Base-by-base conservation (phyloP, 345 rosid genomes). In the Laguncularia racemosa region DNA sequence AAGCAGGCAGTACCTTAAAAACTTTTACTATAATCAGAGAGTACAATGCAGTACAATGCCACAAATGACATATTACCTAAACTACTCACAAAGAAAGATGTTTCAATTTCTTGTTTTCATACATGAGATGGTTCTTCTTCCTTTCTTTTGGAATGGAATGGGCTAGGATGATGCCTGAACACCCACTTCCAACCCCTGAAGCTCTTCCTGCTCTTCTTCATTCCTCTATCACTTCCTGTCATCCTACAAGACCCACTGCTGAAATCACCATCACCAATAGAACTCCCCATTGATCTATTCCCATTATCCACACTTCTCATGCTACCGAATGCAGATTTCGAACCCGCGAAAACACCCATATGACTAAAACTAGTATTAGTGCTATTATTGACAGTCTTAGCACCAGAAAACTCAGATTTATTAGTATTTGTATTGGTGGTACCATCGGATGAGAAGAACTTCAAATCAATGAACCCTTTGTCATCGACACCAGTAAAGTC, bases 171-270 rank as follows among this genome's bases (percentile, higher is more conserved):
- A 54, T 81, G 83, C 72, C 84, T 72, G 79, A 93, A 89, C 17
- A 89, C 82, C 99, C 99, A 89, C 47, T 81, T 77, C 97, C 97
- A 89, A 7, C 99, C 95, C 69, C 76, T 89, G 77, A 93, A 89
- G 69, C 95, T 93, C 53, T 61, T 87, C 55, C 88, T 67, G 82
- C 81, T 85, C 77, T 81, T 85, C 65, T 80, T 82, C 47, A 79
- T 79, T 58, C 84, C 87, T 48, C 84, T 63, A 50, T 85, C 99
- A 59, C 67, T 77, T 60, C 75, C 75, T 26, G 82, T 71, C 21
- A 84, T 69, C 72, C 96, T 76, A 59, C 89, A 82, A 7, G 89
- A 86, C 48, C 64, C 65, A 56, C 64, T 60, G 45, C 65, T 33
- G 20, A 58, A 48, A 47, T 45, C 49, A 11, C 53, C 50, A 3